phyloP scores from a whole-genome alignment of 1,284 basidiomycete genomes.

The Leccinum subfulvum region DNA sequence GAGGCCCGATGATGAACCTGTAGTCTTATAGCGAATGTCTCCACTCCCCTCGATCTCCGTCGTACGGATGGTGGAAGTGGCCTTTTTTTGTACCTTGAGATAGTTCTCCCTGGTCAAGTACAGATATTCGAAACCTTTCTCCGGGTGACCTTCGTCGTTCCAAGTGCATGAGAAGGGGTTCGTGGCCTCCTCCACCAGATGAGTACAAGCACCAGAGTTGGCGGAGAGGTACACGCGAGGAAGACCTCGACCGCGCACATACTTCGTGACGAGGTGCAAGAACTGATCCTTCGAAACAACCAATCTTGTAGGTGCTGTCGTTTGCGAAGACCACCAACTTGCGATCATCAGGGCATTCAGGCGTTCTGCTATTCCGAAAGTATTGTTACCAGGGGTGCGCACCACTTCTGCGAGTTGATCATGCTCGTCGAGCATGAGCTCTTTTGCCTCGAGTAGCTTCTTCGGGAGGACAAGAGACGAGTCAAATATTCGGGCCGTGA shows the following conservation, averaged over 20 bases:
- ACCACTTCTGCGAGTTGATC: conserved; percentile 89
- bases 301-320: conserved; percentile 98
- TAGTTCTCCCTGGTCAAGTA: too few relatives aligned
- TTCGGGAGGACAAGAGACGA: conserved; percentile 74
- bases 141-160: conserved; percentile 78
- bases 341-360: conserved; percentile 91
- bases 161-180: conserved; percentile 91
- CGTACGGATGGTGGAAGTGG: too few relatives aligned
- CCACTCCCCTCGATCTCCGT: too few relatives aligned
- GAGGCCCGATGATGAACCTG: too few relatives aligned
- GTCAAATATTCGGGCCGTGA: conserved; percentile 64
- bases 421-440: conserved; percentile 93
- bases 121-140: conserved; percentile 51
- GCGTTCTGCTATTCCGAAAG: conserved; percentile 84
- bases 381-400: conserved; percentile 91
- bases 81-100: too few relatives aligned
- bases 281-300: conserved; percentile 99
- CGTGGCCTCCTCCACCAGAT: conserved; percentile 91
- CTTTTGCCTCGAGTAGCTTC: conserved; percentile 78
- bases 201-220: conserved; percentile 97
- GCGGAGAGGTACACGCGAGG: conserved; percentile 97
- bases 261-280: conserved; percentile 94
- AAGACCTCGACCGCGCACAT: conserved; percentile 84
- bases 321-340: conserved; percentile 91
- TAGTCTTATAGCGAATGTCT: too few relatives aligned